Base-by-base conservation (phyloP, 2,329 filamentous ascomycete genomes). In the Fusarium sp. region DNA sequence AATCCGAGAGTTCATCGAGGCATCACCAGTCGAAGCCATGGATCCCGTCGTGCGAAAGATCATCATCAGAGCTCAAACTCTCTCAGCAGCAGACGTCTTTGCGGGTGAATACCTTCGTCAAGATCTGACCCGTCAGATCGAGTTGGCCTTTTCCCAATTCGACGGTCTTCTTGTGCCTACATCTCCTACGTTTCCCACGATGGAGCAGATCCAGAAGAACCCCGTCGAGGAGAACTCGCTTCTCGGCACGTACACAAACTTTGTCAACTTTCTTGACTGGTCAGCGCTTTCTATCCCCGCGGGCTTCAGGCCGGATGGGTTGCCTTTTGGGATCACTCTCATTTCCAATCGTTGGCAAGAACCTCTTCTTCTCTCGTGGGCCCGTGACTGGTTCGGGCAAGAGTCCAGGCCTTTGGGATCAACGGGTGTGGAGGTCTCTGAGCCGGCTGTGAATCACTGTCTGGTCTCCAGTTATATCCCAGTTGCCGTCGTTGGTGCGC, bases 261-360 rank as follows among this genome's bases (percentile, higher is more conserved):
- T 88, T 75, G 90, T 86, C 18, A 91, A 91, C 74, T 88, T 91
- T 31, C 79, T 91, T 20, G 89, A 91, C 78, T 84, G 90, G 74
- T 87, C 86, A 42, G 88, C 86, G 4, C 74, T 89, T 11, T 84
- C 87, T 1, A 82, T 90, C n/a, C 88, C 88, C 2, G 88, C 88
- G 1, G 86, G 86, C 2, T 84, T 82, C 38, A 69, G 82, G 1
- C 38, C 73, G 0, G 81, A 84, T 36, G 81, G 81, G 0, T 74
- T 84, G 8, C 83, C 83, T 1, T 84, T 85, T 62, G 82, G 83
- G 2, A 69, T 85, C 8, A 84, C 83, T 0, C 68, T 85, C 2
- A 82, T 85, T 7, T 80, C 82, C 4, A 80, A 70, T 27, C 69
- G 72, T 4, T 84, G 83, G 83, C 77, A 81, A 54, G 83, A 84